Conservation (phyloP, 805 yeast genomes). For the Candida mattraensis region DNA sequence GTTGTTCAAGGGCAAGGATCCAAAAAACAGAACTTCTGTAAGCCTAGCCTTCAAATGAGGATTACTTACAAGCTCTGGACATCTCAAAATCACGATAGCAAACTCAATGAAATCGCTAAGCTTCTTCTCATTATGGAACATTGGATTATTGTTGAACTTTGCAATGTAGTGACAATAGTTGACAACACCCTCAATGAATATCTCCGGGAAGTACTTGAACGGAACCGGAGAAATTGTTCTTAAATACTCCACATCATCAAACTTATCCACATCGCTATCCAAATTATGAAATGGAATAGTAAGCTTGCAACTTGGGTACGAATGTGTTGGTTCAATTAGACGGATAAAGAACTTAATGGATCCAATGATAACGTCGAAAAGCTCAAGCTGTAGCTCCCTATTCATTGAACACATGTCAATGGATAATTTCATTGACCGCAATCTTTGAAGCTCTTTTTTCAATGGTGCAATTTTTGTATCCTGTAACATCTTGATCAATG, state of each 20-base stretch:
- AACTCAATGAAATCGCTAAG: constrained; percentile 64
- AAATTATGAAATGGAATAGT: constrained; percentile 57
- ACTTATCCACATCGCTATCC: constrained; percentile 62
- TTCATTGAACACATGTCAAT: constrained; percentile 62
- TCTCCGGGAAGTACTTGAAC: constrained; percentile 85
- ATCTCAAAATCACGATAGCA: constrained; percentile 71
- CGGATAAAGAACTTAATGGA: constrained; percentile 69
- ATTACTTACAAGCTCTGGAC: constrained; percentile 82
- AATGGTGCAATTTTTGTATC: constrained; percentile 31
- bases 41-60: constrained; percentile 90
- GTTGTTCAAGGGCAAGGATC: constrained; percentile 55
- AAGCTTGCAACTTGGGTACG: constrained; percentile 54
- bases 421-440: constrained; percentile 51
- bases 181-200: constrained; percentile 76
- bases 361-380: constrained; percentile 78
- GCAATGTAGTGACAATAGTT: constrained; percentile 66
- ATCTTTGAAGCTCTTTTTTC: constrained; percentile 35
- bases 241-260: constrained; percentile 73
- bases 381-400: constrained; percentile 56
- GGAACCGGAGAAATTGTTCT: constrained; percentile 68
- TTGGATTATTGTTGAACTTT: constrained; percentile 54
- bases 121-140: constrained; percentile 52
- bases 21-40: constrained; percentile 76
- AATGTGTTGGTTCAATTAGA: constrained; percentile 69
- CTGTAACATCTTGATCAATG: constrained; percentile 30